phyloP scores from a whole-genome alignment of 2,329 filamentous ascomycete genomes.

The Fusarium camptoceras region DNA sequence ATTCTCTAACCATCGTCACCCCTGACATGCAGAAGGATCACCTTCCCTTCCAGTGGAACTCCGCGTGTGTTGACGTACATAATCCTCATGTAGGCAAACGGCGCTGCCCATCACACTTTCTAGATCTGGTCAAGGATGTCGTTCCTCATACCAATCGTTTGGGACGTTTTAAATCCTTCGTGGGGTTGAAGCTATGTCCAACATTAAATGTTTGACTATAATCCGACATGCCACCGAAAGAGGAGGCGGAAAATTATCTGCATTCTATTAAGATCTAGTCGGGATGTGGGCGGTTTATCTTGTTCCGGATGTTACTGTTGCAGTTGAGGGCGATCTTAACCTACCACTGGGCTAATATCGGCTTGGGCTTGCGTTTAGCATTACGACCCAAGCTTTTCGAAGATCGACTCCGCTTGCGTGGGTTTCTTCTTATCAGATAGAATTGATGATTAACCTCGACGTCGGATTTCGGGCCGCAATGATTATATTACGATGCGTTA shows the following conservation, averaged over 20 bases:
- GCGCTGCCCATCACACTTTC: not conserved
- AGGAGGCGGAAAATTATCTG: not conserved
- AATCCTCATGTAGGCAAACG: not conserved
- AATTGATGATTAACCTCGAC: no score
- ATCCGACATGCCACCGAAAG: not conserved
- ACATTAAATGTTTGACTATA: not conserved
- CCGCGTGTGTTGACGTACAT: not conserved
- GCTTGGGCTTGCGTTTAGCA: not conserved
- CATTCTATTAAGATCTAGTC: not conserved
- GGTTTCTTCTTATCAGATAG: not conserved
- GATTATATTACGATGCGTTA: not conserved
- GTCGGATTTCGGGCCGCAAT: not conserved
- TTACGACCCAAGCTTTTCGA: not conserved
- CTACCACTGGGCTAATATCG: not conserved
- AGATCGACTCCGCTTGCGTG: not conserved
- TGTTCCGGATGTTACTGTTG: not conserved
- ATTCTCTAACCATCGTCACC: not conserved
- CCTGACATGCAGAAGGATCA: not conserved
- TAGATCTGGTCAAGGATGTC: not conserved
- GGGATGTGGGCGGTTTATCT: not conserved
- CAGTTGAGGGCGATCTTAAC: not conserved
- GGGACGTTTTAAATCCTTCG: not conserved
- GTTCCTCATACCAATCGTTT: slow-evolving; percentile 1
- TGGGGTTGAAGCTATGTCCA: not conserved
- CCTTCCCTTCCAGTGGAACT: not conserved